phyloP scores from a whole-genome alignment of 2,329 filamentous ascomycete species.

The Nigrospora oryzae region DNA sequence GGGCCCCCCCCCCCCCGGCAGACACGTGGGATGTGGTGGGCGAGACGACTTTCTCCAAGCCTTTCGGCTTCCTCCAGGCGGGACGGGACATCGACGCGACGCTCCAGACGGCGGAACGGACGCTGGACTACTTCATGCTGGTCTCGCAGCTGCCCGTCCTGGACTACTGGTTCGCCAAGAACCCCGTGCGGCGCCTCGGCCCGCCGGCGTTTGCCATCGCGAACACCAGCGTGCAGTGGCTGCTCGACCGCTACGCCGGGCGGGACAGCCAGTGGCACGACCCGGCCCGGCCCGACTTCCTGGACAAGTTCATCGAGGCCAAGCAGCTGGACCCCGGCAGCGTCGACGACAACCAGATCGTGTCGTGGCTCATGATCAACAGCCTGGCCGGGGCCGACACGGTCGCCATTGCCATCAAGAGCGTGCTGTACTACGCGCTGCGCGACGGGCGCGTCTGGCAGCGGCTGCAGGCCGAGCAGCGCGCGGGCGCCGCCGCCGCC shows the following conservation, averaged over 20 bases:
- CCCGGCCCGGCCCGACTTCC: constrained; percentile 9
- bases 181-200: constrained; percentile 8
- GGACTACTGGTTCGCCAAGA: constrained; percentile 28
- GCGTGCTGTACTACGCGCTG: constrained; percentile 22
- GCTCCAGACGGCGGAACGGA: constrained; percentile 19
- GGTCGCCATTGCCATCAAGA: constrained; percentile 12
- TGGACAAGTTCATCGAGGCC: constrained; percentile 18
- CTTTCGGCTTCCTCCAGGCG: constrained; percentile 30
- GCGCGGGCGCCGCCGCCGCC: constrained; percentile 9
- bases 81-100: constrained; percentile 27
- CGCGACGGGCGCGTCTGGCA: constrained; percentile 11
- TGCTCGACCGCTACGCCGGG: background rate
- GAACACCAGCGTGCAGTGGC: background rate
- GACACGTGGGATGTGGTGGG: constrained; percentile 32
- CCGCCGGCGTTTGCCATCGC: constrained; percentile 1
- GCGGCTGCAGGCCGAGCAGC: too few species aligned
- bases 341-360: constrained; percentile 17
- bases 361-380: constrained; percentile 12
- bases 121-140: constrained; percentile 24
- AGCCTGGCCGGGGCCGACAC: constrained; percentile 3
- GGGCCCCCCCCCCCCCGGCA: constrained; percentile 10
- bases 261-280: background rate
- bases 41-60: constrained; percentile 30
- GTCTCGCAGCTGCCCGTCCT: constrained; percentile 20
- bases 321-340: constrained; percentile 14